A percentile compares a stretch with the other conserved stretches of the same genome.
phyloP scores from a whole-genome alignment of 2,329 filamentous ascomycete genomes.

The Fusarium lateritium region DNA sequence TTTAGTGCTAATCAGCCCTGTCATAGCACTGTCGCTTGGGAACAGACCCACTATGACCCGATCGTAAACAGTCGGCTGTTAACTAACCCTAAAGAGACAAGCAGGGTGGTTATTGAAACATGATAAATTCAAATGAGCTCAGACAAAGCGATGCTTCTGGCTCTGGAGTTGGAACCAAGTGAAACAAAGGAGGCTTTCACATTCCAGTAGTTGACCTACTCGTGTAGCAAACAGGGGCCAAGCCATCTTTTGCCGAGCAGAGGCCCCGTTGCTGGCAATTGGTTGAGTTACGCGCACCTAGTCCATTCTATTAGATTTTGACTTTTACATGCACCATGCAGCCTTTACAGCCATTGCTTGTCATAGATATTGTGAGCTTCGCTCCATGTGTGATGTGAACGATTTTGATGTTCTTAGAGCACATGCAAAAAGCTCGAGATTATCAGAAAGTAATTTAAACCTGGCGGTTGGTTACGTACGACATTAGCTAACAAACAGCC shows the following conservation, averaged over 20 bases:
- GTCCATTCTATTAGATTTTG: too few species aligned
- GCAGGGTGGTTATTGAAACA: background rate
- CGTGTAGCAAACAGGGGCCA: background rate
- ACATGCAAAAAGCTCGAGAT: background rate
- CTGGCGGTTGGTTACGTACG: too few species aligned
- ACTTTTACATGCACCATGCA: background rate
- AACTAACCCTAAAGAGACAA: conserved; percentile 1
- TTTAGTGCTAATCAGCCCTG: conserved; percentile 32
- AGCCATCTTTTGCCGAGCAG: background rate
- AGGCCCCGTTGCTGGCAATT: background rate
- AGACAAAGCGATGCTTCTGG: background rate
- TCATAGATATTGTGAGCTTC: background rate
- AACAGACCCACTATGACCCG: background rate
- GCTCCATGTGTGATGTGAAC: too few species aligned
- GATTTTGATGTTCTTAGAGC: too few species aligned
- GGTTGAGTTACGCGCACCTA: background rate
- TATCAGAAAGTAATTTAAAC: too few species aligned
- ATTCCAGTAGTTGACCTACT: background rate
- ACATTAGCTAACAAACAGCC: too few species aligned
- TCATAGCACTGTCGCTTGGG: conserved; percentile 8
- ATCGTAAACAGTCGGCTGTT: conserved; percentile 1
- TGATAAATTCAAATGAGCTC: background rate
- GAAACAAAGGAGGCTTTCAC: background rate
- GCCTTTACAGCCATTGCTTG: background rate
- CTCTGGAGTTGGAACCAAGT: background rate